Percentiles rank a stretch among this genome's conserved stretches.
phyloP scores from a whole-genome alignment of 306 rosid species.

The Coriaria nepalensis region DNA sequence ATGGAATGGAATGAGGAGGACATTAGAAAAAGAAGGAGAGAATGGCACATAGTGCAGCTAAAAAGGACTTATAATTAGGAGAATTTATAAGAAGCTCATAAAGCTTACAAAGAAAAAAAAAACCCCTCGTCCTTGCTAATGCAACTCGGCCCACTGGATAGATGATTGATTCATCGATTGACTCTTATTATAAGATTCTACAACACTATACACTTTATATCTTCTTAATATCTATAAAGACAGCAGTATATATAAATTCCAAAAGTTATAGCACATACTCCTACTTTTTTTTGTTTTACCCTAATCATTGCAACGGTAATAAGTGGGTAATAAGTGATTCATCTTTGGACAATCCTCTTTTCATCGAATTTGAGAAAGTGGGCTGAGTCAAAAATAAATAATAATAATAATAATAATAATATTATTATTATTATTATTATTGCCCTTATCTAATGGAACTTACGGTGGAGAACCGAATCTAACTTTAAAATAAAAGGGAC shows the following conservation, averaged over 20 bases:
- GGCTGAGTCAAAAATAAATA: no score
- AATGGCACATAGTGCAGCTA: background rate
- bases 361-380: background rate
- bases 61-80: conserved; percentile 3
- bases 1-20: conserved; percentile 19
- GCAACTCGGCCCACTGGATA: conserved; percentile 30
- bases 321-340: no score
- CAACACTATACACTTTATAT: conserved; percentile 2
- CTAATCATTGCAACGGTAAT: no score
- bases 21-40: conserved; percentile 12
- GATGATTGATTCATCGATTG: conserved; percentile 57
- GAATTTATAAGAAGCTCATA: conserved; percentile 13
- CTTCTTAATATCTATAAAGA: background rate
- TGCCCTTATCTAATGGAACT: no score
- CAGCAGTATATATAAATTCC: conserved; percentile 3
- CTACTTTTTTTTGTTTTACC: no score
- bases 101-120: no score
- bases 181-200: conserved; percentile 7
- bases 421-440: no score
- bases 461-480: no score
- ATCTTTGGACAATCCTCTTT: background rate
- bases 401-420: no score
- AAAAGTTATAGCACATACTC: no score
- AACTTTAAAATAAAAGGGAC: no score
- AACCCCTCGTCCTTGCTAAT: conserved; percentile 6